A percentile compares a stretch with the other conserved stretches of the same genome.
Evolutionary conservation across 2,329 filamentous ascomycete species (phyloP).

Genomic region (Metarhizium humberi): DNA sequence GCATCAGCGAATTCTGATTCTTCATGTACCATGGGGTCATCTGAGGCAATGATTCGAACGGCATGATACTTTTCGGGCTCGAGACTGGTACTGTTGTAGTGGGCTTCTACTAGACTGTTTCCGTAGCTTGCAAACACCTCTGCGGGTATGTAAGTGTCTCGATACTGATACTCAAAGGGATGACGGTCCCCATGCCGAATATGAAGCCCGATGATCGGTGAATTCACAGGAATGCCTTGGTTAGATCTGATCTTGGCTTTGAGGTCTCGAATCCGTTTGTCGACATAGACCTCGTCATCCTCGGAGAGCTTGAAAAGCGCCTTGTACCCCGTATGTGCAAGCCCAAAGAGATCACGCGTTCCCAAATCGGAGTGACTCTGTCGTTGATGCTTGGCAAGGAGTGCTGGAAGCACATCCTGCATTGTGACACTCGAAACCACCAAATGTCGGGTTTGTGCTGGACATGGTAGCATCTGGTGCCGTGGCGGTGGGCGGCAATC

Average conservation of each 20-base stretch:
- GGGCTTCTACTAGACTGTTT: constrained; percentile 40
- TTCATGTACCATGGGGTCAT: constrained; percentile 68
- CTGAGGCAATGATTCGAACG: constrained; percentile 61
- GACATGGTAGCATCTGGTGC: constrained; percentile 71
- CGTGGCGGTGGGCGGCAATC: constrained; percentile 62
- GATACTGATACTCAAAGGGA: constrained; percentile 68
- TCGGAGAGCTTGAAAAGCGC: constrained; percentile 61
- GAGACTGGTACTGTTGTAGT: constrained; percentile 33
- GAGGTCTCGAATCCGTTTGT: constrained; percentile 47
- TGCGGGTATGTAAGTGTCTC: constrained; percentile 67
- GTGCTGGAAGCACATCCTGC: constrained; percentile 52
- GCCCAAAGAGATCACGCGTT: constrained; percentile 50
- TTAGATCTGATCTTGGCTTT: constrained; percentile 33
- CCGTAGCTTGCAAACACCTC: constrained; percentile 57
- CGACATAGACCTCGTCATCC: constrained; percentile 58
- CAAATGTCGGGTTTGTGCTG: constrained; percentile 64
- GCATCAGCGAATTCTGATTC: constrained; percentile 51
- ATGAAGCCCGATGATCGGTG: constrained; percentile 56
- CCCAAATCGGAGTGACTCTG: constrained; percentile 13
- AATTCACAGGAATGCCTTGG: constrained; percentile 27
- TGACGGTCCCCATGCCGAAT: constrained; percentile 73
- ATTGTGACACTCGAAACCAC: constrained; percentile 63
- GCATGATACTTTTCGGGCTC: constrained; percentile 27
- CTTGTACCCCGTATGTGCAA: constrained; percentile 63
- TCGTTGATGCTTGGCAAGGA: constrained; percentile 24